Conservation (phyloP, 257 asterid genomes). For the Catharanthus roseus region DNA sequence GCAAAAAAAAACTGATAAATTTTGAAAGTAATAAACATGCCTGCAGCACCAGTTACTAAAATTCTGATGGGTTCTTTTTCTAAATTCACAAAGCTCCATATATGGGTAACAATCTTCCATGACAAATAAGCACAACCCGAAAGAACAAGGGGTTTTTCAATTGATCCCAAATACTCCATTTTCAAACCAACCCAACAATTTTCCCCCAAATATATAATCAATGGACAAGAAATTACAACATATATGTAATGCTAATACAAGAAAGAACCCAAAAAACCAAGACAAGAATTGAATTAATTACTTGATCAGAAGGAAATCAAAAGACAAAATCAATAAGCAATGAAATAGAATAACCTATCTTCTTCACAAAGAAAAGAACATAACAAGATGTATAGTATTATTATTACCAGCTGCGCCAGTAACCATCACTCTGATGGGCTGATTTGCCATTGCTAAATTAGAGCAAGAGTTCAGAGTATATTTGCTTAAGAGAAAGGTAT, state of each 20-base stretch:
- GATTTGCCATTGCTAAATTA: conserved; percentile 20
- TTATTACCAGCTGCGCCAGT: conserved; percentile 32
- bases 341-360: conserved; percentile 45
- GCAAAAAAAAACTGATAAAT: not conserved
- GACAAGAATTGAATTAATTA: not conserved
- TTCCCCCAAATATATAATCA: not conserved
- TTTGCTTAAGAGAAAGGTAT: not conserved
- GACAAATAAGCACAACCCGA: conserved; percentile 54
- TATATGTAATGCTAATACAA: not conserved
- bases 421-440: conserved; percentile 34
- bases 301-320: not conserved
- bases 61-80: conserved; percentile 58
- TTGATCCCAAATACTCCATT: conserved; percentile 40
- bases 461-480: not conserved
- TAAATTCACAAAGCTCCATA: conserved; percentile 40
- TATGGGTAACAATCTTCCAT: conserved; percentile 55
- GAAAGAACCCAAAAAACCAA: not conserved
- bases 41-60: conserved; percentile 87
- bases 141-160: conserved; percentile 55
- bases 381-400: not conserved
- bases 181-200: not conserved
- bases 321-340: conserved; percentile 57
- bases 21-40: conserved; percentile 32
- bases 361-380: conserved; percentile 57
- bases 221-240: not conserved